A percentile compares a stretch with the other conserved stretches of the same genome.
Conservation (phyloP, 2,329 filamentous ascomycete genomes). For the Bertia moriformis region DNA sequence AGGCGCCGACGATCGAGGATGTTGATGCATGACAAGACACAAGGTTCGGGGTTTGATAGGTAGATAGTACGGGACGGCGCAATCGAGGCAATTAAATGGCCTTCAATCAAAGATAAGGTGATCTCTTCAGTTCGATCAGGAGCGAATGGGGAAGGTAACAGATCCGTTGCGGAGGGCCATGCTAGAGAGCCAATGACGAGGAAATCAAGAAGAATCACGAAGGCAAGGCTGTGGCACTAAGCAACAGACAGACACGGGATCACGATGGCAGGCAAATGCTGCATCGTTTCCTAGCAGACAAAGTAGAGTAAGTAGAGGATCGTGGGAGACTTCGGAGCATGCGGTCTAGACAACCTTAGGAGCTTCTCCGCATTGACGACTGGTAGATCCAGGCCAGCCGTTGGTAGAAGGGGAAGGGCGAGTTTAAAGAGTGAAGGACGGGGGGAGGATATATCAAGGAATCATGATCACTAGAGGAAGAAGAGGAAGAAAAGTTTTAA, state of each 20-base stretch:
- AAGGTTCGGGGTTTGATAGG: too few relatives aligned
- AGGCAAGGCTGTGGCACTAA: not conserved
- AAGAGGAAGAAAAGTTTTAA: conserved; percentile 1
- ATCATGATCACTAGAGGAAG: conserved; percentile 1
- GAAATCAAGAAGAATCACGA: conserved; percentile 1
- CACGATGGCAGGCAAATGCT: not conserved
- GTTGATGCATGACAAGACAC: conserved; percentile 41
- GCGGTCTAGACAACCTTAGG: conserved; percentile 13
- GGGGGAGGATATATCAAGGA: conserved; percentile 1
- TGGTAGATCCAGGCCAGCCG: conserved; percentile 1
- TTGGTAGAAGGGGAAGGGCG: conserved; percentile 2
- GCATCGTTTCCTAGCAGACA: conserved; percentile 5
- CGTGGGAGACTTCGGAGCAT: conserved; percentile 11
- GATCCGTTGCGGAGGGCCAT: conserved; percentile 17
- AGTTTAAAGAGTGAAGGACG: too few relatives aligned
- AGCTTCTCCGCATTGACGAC: conserved; percentile 21
- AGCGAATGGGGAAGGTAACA: conserved; percentile 14
- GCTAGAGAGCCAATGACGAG: conserved; percentile 12
- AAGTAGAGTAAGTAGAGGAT: conserved; percentile 5
- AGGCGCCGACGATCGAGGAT: conserved; percentile 39
- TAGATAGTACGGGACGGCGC: too few relatives aligned
- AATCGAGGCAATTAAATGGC: too few relatives aligned
- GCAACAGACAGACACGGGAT: not conserved
- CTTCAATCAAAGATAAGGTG: too few relatives aligned
- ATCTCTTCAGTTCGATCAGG: too few relatives aligned